Base-by-base conservation (phyloP, 495 filamentous ascomycete species). In the Neurospora tetraspora region DNA sequence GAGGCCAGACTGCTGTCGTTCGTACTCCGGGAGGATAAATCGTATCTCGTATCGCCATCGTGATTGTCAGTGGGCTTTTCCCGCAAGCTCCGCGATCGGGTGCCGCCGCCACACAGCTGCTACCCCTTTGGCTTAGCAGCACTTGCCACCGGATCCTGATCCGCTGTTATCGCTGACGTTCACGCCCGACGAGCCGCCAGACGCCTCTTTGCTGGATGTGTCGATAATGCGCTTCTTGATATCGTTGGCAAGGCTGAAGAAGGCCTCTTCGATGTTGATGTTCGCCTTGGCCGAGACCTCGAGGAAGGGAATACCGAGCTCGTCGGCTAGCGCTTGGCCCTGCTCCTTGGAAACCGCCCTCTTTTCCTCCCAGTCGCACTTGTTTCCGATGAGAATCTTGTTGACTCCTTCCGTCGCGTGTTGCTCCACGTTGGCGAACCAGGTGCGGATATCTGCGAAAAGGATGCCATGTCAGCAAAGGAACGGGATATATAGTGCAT, bases 361-460 rank as follows among this genome's bases (percentile, higher is more conserved):
- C 86, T 98, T 99, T 83, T 99, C 96, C 83, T 98, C 95, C 96
- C 96, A 98, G 84, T 99, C 96, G 83, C 96, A 99, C 84, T 99
- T 99, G 87, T 99, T 99, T 77, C 96, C 96, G 73, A 99, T 97
- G 69, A 99, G 90, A 78, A 99, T 98, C 86, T 98, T 99, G 90
- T 98, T 97, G 76, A 99, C 96, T 75, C 96, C 96, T 84, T 98
- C 96, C 73, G 94, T 98, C 69, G 96, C 96, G 84, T 99, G 96
- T 81, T 98, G 95, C 80, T 99, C 96, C 70, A 99, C 96, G 85
- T 99, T 98, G 75, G 93, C 94, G 82, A 99, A 99, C 96, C 96
- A 99, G 71, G 96, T 98, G 77, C 93, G 91, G 81, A 99, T 98
- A 81, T 99, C 96, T 99, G 78, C 69, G 18, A 23, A 59, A 68